Base-by-base conservation (phyloP, 352 stramenopile species). In the Phytopythium oedochilum region DNA sequence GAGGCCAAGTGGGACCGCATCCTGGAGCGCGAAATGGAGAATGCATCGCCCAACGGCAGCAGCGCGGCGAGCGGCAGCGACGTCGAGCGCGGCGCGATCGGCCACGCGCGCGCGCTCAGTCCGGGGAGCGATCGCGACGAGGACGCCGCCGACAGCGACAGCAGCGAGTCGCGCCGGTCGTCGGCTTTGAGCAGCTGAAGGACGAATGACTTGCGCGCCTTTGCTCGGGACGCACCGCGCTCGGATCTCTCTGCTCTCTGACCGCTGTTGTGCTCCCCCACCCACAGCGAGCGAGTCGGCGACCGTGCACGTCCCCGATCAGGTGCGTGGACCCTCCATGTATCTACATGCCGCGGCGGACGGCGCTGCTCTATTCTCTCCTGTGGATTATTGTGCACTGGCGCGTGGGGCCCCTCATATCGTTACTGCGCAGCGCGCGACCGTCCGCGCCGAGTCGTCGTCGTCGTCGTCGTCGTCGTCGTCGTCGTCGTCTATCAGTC, bases 1-100 rank as follows among this genome's bases (percentile, higher is more conserved):
- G 80, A 90, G 64, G 77, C 86, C 46, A 90, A 90, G 57, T 90
- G 80, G 80, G 80, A 90, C 61, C 71, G 70, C 26, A 90, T 90
- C 47, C 64, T 90, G 28, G 34, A 28, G 11, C 53, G 62, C 38
- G 71, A 86, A 44, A 54, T 81, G 17, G 64, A 71, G 28, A 50
- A 55, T 8, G 9, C 8, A n/a, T 6, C 39, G 9, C 17, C 9
- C 35, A 22, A 23, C 12, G 17, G 17, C 39, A 45, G n/a, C 39
- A 45, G n/a, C 20, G 2, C 39, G 20, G 20, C 0, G 3, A 45
- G 20, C 39, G 39, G 9, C 39, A 4, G 20, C n/a, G 38, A 9
- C 9, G n/a, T 15, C 9, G 20, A 45, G 10, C 22, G 39, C n/a
- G 10, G 9, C 39, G 10, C n/a, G 3, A n/a, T 26, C 1, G 35